A percentile compares a stretch with the other conserved stretches of the same genome.
These are phyloP conservation scores for Trichophyton benhamiae DNA, from an alignment of 2,329 filamentous ascomycete genomes.

Conservation along the genomic window DNA sequence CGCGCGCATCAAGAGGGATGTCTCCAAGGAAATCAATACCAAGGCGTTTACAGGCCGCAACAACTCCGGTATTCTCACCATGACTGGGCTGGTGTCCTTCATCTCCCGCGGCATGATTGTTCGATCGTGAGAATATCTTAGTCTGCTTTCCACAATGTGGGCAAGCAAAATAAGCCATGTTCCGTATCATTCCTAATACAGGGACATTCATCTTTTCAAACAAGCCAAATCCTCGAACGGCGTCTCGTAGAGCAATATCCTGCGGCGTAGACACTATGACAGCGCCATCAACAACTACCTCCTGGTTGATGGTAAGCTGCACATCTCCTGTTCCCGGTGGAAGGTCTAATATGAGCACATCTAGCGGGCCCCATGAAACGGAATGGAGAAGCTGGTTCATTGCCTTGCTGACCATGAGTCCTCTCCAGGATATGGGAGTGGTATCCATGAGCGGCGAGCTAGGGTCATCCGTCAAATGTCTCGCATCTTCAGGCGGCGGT, in stretches of 20 bases:
- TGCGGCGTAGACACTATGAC: slow-evolving; percentile 90
- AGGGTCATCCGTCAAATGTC: slow-evolving; percentile 17
- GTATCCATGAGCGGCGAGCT: slow-evolving; percentile 30
- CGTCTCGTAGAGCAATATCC: slow-evolving; percentile 82
- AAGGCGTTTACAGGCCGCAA: slow-evolving; percentile 56
- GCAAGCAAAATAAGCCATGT: slow-evolving; percentile 78
- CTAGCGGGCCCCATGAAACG: slow-evolving; percentile 82
- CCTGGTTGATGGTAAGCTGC: slow-evolving; percentile 92
- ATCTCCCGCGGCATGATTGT: slow-evolving; percentile 12
- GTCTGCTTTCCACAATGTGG: slow-evolving; percentile 64
- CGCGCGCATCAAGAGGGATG: slow-evolving; percentile 72
- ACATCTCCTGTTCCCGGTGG: slow-evolving; percentile 93
- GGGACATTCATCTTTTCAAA: slow-evolving; percentile 75
- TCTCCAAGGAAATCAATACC: slow-evolving; percentile 73
- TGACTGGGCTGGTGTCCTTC: slow-evolving; percentile 14
- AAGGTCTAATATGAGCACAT: slow-evolving; percentile 78
- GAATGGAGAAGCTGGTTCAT: slow-evolving; percentile 90
- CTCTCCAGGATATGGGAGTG: slow-evolving; percentile 85
- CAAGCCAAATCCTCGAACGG: slow-evolving; percentile 82
- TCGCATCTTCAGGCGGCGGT: slow-evolving; percentile 42
- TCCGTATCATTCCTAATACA: slow-evolving; percentile 73
- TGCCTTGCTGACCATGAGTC: slow-evolving; percentile 95
- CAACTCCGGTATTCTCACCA: slow-evolving; percentile 47
- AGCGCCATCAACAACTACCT: slow-evolving; percentile 70
- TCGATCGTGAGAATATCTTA: slow-evolving; percentile 54